phyloP scores from a whole-genome alignment of 1,284 basidiomycete species.

The Takashimella tepidaria region DNA sequence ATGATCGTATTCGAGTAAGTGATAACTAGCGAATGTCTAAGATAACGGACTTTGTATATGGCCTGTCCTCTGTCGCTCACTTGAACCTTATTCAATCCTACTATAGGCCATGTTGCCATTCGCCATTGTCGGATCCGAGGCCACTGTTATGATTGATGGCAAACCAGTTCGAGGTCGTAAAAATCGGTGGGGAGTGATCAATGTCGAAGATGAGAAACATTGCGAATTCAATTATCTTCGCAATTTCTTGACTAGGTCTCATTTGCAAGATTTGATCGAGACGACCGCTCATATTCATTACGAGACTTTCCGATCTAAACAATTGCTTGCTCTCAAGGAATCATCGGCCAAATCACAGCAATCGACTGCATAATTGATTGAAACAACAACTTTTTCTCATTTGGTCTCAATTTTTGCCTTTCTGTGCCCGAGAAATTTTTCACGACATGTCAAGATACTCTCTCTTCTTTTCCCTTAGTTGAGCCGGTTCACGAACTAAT shows the following conservation, averaged over 20 bases:
- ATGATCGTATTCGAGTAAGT: slow-evolving; percentile 81
- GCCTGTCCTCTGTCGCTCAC: not conserved
- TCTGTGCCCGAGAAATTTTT: no score
- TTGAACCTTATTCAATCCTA: slow-evolving; percentile 4
- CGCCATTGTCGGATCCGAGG: slow-evolving; percentile 92
- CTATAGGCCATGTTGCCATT: slow-evolving; percentile 85
- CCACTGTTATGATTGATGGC: slow-evolving; percentile 89
- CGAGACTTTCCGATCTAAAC: slow-evolving; percentile 98
- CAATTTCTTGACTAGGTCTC: slow-evolving; percentile 81
- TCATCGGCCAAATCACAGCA: slow-evolving; percentile 44
- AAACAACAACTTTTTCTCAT: no score
- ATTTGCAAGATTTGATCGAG: slow-evolving; percentile 97
- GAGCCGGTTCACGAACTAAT: no score
- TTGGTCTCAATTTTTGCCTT: no score
- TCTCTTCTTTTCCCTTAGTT: no score
- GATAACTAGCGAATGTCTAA: not conserved
- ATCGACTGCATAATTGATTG: no score
- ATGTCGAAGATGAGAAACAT: slow-evolving; percentile 92
- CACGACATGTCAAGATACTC: no score
- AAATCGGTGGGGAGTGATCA: slow-evolving; percentile 97
- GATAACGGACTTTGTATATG: not conserved
- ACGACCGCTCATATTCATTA: slow-evolving; percentile 98
- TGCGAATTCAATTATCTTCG: slow-evolving; percentile 97
- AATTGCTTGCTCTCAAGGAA: slow-evolving; percentile 53
- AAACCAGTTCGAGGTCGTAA: slow-evolving; percentile 92